Percentiles rank a stretch among this genome's conserved stretches.
Conservation (phyloP, 352 stramenopile genomes). For the Globisporangium viniferum region DNA sequence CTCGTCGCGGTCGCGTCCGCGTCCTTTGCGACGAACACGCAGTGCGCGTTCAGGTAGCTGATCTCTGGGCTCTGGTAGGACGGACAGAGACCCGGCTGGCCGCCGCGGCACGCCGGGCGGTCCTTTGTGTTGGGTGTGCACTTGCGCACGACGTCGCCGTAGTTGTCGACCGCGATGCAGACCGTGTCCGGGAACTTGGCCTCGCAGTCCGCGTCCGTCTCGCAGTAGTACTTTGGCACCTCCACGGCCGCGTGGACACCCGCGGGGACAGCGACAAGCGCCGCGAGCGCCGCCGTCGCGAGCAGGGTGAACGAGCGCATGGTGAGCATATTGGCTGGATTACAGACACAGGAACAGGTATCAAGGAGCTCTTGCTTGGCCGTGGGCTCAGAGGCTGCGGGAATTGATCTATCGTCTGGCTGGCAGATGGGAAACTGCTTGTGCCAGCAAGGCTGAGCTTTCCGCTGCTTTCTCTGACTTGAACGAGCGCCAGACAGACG, state of each 20-base stretch:
- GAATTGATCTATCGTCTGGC: neutral
- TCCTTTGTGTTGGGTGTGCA: slow-evolving; percentile 80
- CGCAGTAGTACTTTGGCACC: slow-evolving; percentile 43
- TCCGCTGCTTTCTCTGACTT: neutral
- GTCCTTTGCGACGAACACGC: slow-evolving; percentile 75
- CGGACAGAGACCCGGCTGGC: slow-evolving; percentile 66
- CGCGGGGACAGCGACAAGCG: slow-evolving; percentile 1
- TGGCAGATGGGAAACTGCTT: neutral
- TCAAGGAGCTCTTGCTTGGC: neutral
- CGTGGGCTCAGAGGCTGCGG: neutral
- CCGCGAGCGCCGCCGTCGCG: slow-evolving; percentile 1
- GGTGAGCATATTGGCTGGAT: slow-evolving; percentile 2
- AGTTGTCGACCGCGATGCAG: slow-evolving; percentile 79
- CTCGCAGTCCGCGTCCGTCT: slow-evolving; percentile 68
- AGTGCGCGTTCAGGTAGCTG: slow-evolving; percentile 80
- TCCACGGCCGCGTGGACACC: slow-evolving; percentile 10
- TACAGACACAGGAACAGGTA: neutral
- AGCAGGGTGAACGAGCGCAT: slow-evolving; percentile 16
- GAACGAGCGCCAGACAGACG: neutral
- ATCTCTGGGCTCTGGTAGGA: slow-evolving; percentile 73
- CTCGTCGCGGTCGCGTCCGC: slow-evolving; percentile 10
- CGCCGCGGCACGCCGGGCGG: slow-evolving; percentile 69
- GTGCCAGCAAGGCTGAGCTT: neutral
- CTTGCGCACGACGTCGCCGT: slow-evolving; percentile 68
- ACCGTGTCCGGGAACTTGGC: slow-evolving; percentile 61